Evolutionary conservation across 1,284 basidiomycete species (phyloP).

Genomic region (Naganishia liquefaciens): DNA sequence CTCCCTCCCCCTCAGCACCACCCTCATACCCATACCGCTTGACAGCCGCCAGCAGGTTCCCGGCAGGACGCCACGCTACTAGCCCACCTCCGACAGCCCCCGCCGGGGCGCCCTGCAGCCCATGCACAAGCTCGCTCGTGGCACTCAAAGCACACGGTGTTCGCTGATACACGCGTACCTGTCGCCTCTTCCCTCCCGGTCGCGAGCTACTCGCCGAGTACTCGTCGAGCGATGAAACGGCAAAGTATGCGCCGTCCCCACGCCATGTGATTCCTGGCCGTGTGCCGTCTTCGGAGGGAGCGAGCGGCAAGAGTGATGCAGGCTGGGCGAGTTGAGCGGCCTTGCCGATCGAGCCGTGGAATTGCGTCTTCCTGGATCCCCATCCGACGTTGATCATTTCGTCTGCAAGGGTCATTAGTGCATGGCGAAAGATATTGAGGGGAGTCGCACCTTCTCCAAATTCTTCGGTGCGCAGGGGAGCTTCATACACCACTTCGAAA

Average conservation of each 20-base stretch:
- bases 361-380: conserved; percentile 96
- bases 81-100: neutral
- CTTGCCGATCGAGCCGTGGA: conserved; percentile 94
- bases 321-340: conserved; percentile 61
- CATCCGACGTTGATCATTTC: conserved; percentile 93
- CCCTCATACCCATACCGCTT: conserved; percentile 78
- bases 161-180: conserved; percentile 78
- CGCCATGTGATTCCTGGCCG: conserved; percentile 84
- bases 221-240: conserved; percentile 69
- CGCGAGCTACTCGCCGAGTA: conserved; percentile 37
- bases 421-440: neutral
- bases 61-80: conserved; percentile 84
- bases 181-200: conserved; percentile 54
- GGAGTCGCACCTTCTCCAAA: conserved; percentile 74
- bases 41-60: conserved; percentile 77
- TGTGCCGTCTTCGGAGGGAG: conserved; percentile 67
- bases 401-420: conserved; percentile 58
- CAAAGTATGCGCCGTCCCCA: conserved; percentile 87
- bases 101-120: conserved; percentile 68
- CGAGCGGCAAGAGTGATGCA: conserved; percentile 48
- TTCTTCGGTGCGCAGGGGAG: conserved; percentile 67
- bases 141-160: conserved; percentile 64
- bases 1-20: conserved; percentile 63
- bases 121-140: conserved; percentile 79
- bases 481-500: conserved; percentile 85